Conservation (phyloP, 2,329 filamentous ascomycete genomes). For the Aspergillus sp. region DNA sequence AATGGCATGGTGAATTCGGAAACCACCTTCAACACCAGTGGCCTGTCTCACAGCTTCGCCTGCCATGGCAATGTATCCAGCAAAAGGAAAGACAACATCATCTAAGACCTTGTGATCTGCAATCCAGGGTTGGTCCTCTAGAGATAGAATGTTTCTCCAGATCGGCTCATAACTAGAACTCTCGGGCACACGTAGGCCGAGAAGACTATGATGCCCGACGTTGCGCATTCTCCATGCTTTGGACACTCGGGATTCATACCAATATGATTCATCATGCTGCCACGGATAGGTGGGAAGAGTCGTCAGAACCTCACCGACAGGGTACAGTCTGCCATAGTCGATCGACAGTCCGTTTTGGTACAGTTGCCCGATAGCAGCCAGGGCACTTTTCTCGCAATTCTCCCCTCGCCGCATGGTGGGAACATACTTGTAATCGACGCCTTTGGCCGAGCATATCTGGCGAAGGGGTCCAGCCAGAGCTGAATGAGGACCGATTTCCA, state of each 20-base stretch:
- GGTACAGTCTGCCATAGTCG: too few relatives aligned
- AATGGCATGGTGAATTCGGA: constrained; percentile 10
- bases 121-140: constrained; percentile 3
- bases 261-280: constrained; percentile 11
- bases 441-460: constrained; percentile 8
- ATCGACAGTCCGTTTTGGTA: neutral
- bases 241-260: constrained; percentile 15
- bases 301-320: constrained; percentile 5
- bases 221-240: constrained; percentile 12
- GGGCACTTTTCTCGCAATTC: neutral
- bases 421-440: constrained; percentile 1
- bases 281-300: constrained; percentile 25
- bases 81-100: constrained; percentile 39
- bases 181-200: constrained; percentile 25
- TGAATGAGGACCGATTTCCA: constrained; percentile 32
- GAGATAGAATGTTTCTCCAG: constrained; percentile 36
- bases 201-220: constrained; percentile 17
- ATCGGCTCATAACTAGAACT: constrained; percentile 23
- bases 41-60: constrained; percentile 32
- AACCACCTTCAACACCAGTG: constrained; percentile 2
- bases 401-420: constrained; percentile 2
- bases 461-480: constrained; percentile 27
- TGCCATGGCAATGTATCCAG: constrained; percentile 41
- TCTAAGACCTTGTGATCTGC: constrained; percentile 33
- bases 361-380: neutral